A percentile compares a stretch with the other conserved stretches of the same genome.
Evolutionary conservation across 495 filamentous ascomycete genomes (phyloP).

Genomic region (Penicillium canariense): DNA sequence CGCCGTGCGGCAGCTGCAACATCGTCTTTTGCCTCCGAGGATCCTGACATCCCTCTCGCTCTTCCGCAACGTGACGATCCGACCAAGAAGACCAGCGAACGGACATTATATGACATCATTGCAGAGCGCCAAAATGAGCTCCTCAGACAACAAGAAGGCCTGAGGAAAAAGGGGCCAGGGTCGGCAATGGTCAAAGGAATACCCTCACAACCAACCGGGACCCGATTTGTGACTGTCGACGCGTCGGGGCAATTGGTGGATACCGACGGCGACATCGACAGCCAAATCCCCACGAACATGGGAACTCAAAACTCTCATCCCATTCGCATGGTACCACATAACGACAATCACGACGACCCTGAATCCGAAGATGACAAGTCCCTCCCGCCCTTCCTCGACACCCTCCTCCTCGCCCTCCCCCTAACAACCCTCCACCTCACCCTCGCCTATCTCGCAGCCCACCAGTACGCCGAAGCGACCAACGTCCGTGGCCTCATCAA

Average conservation of each 20-base stretch:
- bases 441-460: constrained; percentile 83
- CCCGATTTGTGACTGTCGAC: constrained; percentile 41
- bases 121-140: constrained; percentile 46
- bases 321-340: not conserved
- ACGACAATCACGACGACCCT: not conserved
- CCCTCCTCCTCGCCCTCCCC: constrained; percentile 55
- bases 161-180: not conserved
- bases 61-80: constrained; percentile 31
- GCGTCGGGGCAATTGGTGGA: constrained; percentile 33
- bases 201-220: constrained; percentile 20
- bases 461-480: constrained; percentile 79
- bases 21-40: not conserved
- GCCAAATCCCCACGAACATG: constrained; percentile 9
- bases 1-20: constrained; percentile 41
- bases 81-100: constrained; percentile 30
- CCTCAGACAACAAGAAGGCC: constrained; percentile 7
- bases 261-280: constrained; percentile 23
- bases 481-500: constrained; percentile 54
- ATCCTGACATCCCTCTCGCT: constrained; percentile 36
- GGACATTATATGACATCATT: constrained; percentile 52
- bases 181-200: constrained; percentile 4
- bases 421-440: constrained; percentile 82
- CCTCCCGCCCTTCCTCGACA: constrained; percentile 46
- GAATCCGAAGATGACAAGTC: constrained; percentile 23
- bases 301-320: constrained; percentile 7